A percentile compares a stretch with the other conserved stretches of the same genome.
Conservation (phyloP, 305 asterid genomes). For the Fraxinus paxiana region DNA sequence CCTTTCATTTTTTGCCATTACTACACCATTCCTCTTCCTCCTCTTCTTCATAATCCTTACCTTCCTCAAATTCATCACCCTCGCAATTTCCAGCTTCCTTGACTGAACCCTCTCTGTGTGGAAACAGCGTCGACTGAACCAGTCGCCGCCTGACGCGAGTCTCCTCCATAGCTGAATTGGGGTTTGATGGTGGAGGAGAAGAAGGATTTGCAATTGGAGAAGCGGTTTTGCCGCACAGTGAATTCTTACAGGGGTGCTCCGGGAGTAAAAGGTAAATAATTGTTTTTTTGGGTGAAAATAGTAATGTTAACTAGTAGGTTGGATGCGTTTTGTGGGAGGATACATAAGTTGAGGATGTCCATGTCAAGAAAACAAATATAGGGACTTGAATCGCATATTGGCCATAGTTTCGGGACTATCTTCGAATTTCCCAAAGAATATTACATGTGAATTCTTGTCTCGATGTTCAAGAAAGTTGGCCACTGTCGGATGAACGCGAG, state of each 20-base stretch:
- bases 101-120: slow-evolving; percentile 34
- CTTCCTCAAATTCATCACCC: slow-evolving; percentile 19
- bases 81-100: slow-evolving; percentile 33
- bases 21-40: slow-evolving; percentile 47
- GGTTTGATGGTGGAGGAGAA: slow-evolving; percentile 26
- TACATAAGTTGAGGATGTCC: neutral
- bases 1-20: slow-evolving; percentile 33
- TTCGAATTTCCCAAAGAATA: neutral
- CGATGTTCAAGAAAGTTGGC: neutral
- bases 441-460: neutral
- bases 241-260: neutral
- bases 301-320: neutral
- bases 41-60: slow-evolving; percentile 25
- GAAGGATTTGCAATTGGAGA: slow-evolving; percentile 15
- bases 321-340: neutral
- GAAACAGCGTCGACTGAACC: slow-evolving; percentile 68
- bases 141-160: slow-evolving; percentile 46
- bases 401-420: neutral
- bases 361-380: neutral
- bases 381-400: neutral
- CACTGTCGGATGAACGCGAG: neutral
- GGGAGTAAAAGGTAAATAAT: slow-evolving; percentile 22
- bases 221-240: slow-evolving; percentile 28
- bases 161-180: slow-evolving; percentile 47
- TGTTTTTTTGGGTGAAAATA: slow-evolving; percentile 9